A percentile compares a stretch with the other conserved stretches of the same genome.
Evolutionary conservation across 345 rosid species (phyloP).

Genomic region (Brassica juncea): DNA sequence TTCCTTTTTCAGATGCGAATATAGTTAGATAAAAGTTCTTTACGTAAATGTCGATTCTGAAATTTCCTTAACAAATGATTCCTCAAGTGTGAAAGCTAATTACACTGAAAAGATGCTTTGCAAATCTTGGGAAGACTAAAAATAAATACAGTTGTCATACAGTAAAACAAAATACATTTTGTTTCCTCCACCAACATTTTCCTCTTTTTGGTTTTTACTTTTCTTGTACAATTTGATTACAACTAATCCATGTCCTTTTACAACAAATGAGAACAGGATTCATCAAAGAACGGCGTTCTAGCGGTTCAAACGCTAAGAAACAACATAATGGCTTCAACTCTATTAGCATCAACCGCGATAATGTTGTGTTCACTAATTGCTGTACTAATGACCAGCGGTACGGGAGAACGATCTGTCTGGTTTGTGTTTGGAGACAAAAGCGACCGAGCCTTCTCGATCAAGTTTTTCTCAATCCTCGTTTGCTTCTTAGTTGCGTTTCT

Average conservation of each 20-base stretch:
- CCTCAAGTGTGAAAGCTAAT: slow-evolving; percentile 21
- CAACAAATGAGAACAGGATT: slow-evolving; percentile 46
- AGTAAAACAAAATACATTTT: not conserved
- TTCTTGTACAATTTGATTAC: not conserved
- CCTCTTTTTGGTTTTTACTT: not conserved
- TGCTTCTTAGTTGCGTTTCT: slow-evolving; percentile 76
- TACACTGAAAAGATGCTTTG: slow-evolving; percentile 22
- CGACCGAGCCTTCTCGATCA: slow-evolving; percentile 54
- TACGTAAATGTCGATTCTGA: slow-evolving; percentile 5
- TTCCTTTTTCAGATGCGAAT: slow-evolving; percentile 5
- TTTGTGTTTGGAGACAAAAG: slow-evolving; percentile 59
- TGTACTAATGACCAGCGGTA: slow-evolving; percentile 52
- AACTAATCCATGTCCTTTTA: not conserved
- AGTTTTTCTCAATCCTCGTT: slow-evolving; percentile 65
- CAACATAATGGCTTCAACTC: slow-evolving; percentile 95
- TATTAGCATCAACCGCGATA: slow-evolving; percentile 83
- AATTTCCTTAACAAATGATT: slow-evolving; percentile 14
- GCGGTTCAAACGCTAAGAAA: slow-evolving; percentile 87
- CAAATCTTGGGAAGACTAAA: not conserved
- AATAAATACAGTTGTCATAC: too few species aligned
- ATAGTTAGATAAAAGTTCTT: not conserved
- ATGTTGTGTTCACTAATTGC: slow-evolving; percentile 81
- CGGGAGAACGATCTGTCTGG: slow-evolving; percentile 40
- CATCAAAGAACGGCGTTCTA: slow-evolving; percentile 74
- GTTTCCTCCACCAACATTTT: not conserved